Evolutionary conservation across 768 basidiomycete species (phyloP), one percentile per base, ranked within the genome.

Genomic region (Podaxis carcinomalis): DNA sequence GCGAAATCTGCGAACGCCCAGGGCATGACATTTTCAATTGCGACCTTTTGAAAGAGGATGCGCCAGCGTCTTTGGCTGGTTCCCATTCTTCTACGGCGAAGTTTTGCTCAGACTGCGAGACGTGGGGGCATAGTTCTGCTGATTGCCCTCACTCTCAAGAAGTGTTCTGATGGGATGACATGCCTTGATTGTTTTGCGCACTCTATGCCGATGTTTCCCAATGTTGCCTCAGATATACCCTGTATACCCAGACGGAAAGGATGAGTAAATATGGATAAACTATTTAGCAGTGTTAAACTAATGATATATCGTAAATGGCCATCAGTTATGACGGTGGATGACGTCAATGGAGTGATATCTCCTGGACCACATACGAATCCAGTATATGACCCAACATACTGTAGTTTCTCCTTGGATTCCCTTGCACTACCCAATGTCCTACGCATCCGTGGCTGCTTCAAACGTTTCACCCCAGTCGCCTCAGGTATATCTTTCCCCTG

Each of bases 11-110:
- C 74, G 92, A 93, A 70, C 80, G 83, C 64, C 85, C 85, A 0
- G 92, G 90, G 1, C 93, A 95, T 68, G 92, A 94, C 67, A 88
- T 94, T 51, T 92, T 93, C 72, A 87, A 82, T 40, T 95, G 93
- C 70, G 85, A 87, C 61, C 80, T 92, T 52, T 78, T 93, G 62
- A 85, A 84, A 67, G 85, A 83, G 35, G 86, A 84, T 39, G 67
- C 69, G 25, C 67, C 76, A 9, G 62, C 70, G 14, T 64, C 70
- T 3, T 66, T 72, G 32, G 71, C 62, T 51, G 59, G 56, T 25
- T 28, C 59, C 57, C 61, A 65, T 58, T 58, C 56, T 39, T 61
- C 58, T 39, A 59, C 70, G 16, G 81, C 80, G 56, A 66, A 83
- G 42, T 90, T 83, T 68, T 95, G 93, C 70, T 89, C 87, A 56